Evolutionary conservation across 169 alveolate species (phyloP), one percentile per base, ranked within the genome.

Genomic region (Blepharisma undulans): DNA sequence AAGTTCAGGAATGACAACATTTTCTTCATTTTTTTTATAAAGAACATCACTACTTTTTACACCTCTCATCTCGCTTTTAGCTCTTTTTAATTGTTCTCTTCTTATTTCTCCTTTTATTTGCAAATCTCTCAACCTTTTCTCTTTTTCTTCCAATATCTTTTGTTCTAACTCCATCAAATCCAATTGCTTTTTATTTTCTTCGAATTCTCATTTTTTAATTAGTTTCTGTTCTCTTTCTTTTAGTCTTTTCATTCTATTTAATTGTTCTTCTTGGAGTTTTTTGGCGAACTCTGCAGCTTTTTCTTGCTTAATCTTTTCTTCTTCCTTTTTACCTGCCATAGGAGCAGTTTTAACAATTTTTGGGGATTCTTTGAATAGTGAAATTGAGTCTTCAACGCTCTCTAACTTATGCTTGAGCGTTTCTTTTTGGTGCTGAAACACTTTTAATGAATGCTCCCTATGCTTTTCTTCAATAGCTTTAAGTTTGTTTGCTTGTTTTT

Each of bases 1-100:
- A 25, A 84, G 77, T n/a, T 84, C 89, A 84, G 89, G 89, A 74
- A 36, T 84, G 10, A 36, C 5, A 10, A 84, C 34, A 25, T 84
- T 76, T 36, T 33, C 22, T 33, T 84, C 36, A 84, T 34, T 36
- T 36, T 84, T 25, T 30, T 84, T 33, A 59, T 36, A 84, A 33
- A 84, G 77, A 14, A 25, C 30, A 27, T 79, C 34, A 4, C 34
- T 79, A 22, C 12, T 25, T 14, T 14, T 29, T 74, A 74, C 80
- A 14, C 33, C 33, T 74, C 33, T 74, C 80, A 74, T 74, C 18
- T 74, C 80, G 27, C 80, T 22, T 29, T 74, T 74, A 25, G 33
- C 48, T 74, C 33, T 1, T 74, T 74, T 29, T 22, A 74, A 29
- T 74, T 74, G 80, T 74, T 74, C 33, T 74, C 33, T 8, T 5